These are phyloP conservation scores for Alternaria burnsii DNA, from an alignment of 2,329 filamentous ascomycete genomes.

Conservation along the genomic window DNA sequence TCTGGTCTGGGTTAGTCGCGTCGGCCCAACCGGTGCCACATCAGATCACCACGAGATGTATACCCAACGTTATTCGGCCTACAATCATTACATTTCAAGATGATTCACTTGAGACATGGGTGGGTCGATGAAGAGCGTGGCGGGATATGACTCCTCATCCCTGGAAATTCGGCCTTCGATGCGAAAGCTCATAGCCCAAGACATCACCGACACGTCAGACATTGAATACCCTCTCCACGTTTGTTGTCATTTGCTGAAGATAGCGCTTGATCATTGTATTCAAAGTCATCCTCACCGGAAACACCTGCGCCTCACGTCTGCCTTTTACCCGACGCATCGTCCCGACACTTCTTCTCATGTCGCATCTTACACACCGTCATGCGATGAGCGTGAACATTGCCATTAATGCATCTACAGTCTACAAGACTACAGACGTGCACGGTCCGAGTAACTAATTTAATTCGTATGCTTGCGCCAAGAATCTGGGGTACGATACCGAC, in stretches of 20 bases:
- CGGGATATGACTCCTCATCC: not conserved
- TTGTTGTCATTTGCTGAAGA: not conserved
- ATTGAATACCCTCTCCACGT: not conserved
- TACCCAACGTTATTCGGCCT: constrained; percentile 10
- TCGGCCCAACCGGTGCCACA: constrained; percentile 6
- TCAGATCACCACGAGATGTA: constrained; percentile 8
- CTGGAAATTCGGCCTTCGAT: not conserved
- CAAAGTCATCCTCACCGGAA: not conserved
- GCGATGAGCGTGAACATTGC: constrained; percentile 3
- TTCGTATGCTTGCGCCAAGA: not conserved
- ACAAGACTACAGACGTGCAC: constrained; percentile 22
- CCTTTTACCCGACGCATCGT: not conserved
- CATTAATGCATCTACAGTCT: constrained; percentile 6
- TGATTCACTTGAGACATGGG: not conserved
- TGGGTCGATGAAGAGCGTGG: constrained; percentile 4
- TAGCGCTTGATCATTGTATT: not conserved
- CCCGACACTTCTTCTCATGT: not conserved
- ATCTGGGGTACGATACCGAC: not conserved
- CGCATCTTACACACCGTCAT: not conserved
- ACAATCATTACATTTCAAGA: constrained; percentile 1
- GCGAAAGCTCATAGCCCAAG: not conserved
- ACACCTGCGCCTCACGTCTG: not conserved
- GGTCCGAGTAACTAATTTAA: constrained; percentile 19
- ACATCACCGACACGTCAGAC: constrained; percentile 15
- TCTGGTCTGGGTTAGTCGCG: not conserved